Base-by-base conservation (phyloP, 176 grass and related monocot species). In the Juncus inflexus region DNA sequence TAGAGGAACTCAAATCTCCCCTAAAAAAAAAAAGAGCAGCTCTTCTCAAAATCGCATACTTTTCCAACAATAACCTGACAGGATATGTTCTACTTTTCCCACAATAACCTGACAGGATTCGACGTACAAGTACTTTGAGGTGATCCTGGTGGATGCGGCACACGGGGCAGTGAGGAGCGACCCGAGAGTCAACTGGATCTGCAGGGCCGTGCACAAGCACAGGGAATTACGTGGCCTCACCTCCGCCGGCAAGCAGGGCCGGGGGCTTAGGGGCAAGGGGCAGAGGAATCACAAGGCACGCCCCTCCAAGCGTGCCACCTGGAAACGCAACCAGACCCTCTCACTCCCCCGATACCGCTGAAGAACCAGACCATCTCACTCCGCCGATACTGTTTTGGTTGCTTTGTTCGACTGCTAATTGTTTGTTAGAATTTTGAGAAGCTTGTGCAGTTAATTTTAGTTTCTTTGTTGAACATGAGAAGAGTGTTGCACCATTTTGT, bases 101-200 rank as follows among this genome's bases (percentile, higher is more conserved):
- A n/a, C n/a, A n/a, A n/a, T n/a, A n/a, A n/a, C n/a, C n/a, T n/a
- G n/a, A n/a, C 60, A 50, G 78, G 74, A 81, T 58, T 37, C 64
- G 3, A 72, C 40, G 40, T 64, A 40, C 68, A 72, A 35, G 66
- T 78, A 78, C 55, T 78, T 69, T 37, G 75, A 78, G 43, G 55
- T 78, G 38, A 78, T 78, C 63, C 55, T 78, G 60, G 84, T 92
- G 12, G 89, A 92, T 77, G 78, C 83, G 13, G 84, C 89, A 39
- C 89, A 92, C 66, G 78, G 45, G 0, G 76, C 89, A 35, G 68
- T 92, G 63, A 77, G 84, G 11, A 92, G 84, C 0, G 89, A 92
- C 58, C 89, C 89, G 9, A 81, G 89, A 52, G 87, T 87, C 66
- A 92, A 84, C 84, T 92, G 89, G 89, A 80, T 92, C 45, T 92